Percentiles rank a stretch among this genome's conserved stretches.
Evolutionary conservation across 371 early-diverging fungal species (phyloP).

Genomic region (Lichtheimia ramosa): DNA sequence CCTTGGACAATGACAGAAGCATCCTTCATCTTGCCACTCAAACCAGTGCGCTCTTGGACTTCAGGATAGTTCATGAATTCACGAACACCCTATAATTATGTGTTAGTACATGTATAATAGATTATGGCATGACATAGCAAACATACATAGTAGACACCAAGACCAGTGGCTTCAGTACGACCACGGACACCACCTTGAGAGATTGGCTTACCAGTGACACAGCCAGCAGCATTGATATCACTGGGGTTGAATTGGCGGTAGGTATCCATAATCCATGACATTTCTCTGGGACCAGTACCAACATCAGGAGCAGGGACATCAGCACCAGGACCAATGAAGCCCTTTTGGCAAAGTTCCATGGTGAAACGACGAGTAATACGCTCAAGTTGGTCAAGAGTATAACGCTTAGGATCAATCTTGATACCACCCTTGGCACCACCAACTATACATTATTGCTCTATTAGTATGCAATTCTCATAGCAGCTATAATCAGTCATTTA

Average conservation of each 20-base stretch:
- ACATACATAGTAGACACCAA: slow-evolving; percentile 76
- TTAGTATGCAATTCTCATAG: background rate
- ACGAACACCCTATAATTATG: slow-evolving; percentile 57
- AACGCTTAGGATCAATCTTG: slow-evolving; percentile 79
- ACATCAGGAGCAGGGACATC: slow-evolving; percentile 94
- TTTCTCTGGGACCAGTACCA: slow-evolving; percentile 86
- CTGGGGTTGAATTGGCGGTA: slow-evolving; percentile 85
- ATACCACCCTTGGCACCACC: slow-evolving; percentile 89
- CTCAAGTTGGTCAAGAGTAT: slow-evolving; percentile 77
- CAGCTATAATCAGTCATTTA: background rate
- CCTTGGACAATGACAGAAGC: slow-evolving; percentile 80
- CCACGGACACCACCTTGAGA: slow-evolving; percentile 89
- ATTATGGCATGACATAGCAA: background rate
- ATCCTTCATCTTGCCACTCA: slow-evolving; percentile 70
- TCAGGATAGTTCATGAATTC: slow-evolving; percentile 84
- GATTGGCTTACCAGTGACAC: slow-evolving; percentile 90
- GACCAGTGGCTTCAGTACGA: slow-evolving; percentile 88
- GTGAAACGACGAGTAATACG: slow-evolving; percentile 89
- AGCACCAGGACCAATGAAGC: slow-evolving; percentile 82
- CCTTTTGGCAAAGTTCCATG: slow-evolving; percentile 90
- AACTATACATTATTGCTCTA: slow-evolving; percentile 23
- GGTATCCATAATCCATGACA: slow-evolving; percentile 93
- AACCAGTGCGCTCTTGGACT: slow-evolving; percentile 74
- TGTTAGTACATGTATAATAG: background rate
- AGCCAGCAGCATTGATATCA: slow-evolving; percentile 84